Conservation (phyloP, 306 rosid species). For the Canavalia ensiformis region DNA sequence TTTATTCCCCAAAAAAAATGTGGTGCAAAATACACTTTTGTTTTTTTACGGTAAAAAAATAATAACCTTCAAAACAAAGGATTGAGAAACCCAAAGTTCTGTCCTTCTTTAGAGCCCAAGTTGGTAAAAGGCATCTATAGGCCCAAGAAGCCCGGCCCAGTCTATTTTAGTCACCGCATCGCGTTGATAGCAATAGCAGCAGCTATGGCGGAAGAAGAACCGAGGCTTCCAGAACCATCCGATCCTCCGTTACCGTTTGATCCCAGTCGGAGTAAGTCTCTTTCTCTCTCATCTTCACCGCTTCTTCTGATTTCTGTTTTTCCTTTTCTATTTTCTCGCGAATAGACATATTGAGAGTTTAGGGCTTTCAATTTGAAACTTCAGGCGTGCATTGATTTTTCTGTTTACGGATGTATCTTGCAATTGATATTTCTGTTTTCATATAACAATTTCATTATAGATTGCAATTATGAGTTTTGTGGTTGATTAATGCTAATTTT, state of each 20-base stretch:
- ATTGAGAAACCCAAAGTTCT: neutral
- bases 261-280: conserved; percentile 47
- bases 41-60: no score
- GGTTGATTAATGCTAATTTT: neutral
- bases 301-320: neutral
- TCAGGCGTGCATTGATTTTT: neutral
- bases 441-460: neutral
- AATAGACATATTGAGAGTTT: conserved; percentile 1
- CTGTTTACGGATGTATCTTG: neutral
- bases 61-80: neutral
- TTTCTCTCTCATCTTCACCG: neutral
- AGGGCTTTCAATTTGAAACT: conserved; percentile 39
- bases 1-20: no score
- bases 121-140: conserved; percentile 14
- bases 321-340: neutral
- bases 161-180: neutral
- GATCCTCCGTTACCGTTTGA: conserved; percentile 44
- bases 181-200: neutral
- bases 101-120: neutral
- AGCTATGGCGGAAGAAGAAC: conserved; percentile 42
- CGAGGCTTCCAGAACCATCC: conserved; percentile 32
- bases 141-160: conserved; percentile 15
- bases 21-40: no score
- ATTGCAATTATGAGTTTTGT: conserved; percentile 12
- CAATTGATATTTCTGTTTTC: neutral